Evolutionary conservation across 2,329 filamentous ascomycete species (phyloP).

Genomic region (Macrophomina pseudophaseolina): DNA sequence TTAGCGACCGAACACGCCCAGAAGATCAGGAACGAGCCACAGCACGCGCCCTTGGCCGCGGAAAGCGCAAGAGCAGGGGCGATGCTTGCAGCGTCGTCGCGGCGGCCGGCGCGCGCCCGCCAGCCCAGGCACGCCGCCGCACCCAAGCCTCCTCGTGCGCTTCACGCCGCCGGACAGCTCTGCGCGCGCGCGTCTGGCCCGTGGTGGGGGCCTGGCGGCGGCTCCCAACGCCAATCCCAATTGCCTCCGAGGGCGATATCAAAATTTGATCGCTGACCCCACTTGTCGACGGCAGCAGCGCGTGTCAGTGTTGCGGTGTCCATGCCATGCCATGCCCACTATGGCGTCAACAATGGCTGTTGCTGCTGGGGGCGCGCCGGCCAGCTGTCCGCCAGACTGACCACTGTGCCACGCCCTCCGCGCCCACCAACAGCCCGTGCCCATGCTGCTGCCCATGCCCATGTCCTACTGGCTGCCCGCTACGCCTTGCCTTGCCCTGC

Average conservation of each 20-base stretch:
- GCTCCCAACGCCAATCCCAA: slow-evolving; percentile 25
- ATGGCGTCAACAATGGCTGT: slow-evolving; percentile 13
- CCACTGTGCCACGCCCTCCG: neutral
- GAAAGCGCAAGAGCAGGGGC: slow-evolving; percentile 22
- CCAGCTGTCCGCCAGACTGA: slow-evolving; percentile 19
- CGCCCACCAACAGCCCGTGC: neutral
- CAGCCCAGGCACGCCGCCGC: slow-evolving; percentile 19
- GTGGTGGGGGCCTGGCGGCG: slow-evolving; percentile 24
- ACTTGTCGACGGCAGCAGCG: slow-evolving; percentile 22
- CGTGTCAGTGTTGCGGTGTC: slow-evolving; percentile 24
- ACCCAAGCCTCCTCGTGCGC: slow-evolving; percentile 23
- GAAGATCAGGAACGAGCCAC: slow-evolving; percentile 25
- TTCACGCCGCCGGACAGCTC: slow-evolving; percentile 19
- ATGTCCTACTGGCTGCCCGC: neutral
- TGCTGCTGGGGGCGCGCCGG: slow-evolving; percentile 6
- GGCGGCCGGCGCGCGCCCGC: slow-evolving; percentile 12
- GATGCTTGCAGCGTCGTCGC: slow-evolving; percentile 7
- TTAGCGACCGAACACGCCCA: slow-evolving; percentile 24
- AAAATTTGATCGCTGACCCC: slow-evolving; percentile 26
- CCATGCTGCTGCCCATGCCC: neutral
- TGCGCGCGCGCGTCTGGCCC: slow-evolving; percentile 23
- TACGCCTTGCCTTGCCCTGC: neutral
- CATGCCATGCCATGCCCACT: slow-evolving; percentile 18
- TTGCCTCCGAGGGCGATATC: slow-evolving; percentile 24
- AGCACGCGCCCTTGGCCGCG: slow-evolving; percentile 21